A percentile compares a stretch with the other conserved stretches of the same genome.
Conservation (phyloP, 805 yeast species). For the Ogataea glucozyma region DNA sequence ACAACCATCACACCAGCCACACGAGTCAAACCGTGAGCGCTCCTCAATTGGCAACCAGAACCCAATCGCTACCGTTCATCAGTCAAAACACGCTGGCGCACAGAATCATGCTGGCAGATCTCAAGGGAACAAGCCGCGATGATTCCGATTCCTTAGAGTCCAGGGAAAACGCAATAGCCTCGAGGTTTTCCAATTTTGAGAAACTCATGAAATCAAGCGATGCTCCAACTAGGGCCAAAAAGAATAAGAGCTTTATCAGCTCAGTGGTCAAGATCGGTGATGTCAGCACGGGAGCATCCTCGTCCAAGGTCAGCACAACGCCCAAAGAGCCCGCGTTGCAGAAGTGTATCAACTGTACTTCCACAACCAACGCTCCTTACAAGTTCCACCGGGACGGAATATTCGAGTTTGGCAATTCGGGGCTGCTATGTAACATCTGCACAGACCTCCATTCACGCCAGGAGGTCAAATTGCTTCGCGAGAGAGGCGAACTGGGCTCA, state of each 20-base stretch:
- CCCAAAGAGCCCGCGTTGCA: conserved; percentile 12
- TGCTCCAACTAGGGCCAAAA: conserved; percentile 33
- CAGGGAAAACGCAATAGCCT: conserved; percentile 29
- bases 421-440: conserved; percentile 34
- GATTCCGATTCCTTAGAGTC: conserved; percentile 23
- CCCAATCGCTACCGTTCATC: conserved; percentile 38
- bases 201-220: conserved; percentile 27
- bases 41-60: conserved; percentile 36
- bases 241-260: conserved; percentile 33
- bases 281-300: conserved; percentile 18
- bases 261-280: conserved; percentile 35
- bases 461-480: conserved; percentile 29
- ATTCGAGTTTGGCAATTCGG: conserved; percentile 38
- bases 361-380: conserved; percentile 33
- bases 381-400: conserved; percentile 36
- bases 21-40: conserved; percentile 9
- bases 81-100: conserved; percentile 35
- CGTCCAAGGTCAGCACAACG: no score
- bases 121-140: conserved; percentile 10
- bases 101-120: conserved; percentile 34
- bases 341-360: conserved; percentile 36
- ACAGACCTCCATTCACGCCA: conserved; percentile 26
- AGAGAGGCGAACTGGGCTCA: conserved; percentile 35
- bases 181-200: conserved; percentile 34
- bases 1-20: no score